Evolutionary conservation across 305 asterid genomes (phyloP), one percentile per base, ranked within the genome.

Genomic region (Petunia hybrid): DNA sequence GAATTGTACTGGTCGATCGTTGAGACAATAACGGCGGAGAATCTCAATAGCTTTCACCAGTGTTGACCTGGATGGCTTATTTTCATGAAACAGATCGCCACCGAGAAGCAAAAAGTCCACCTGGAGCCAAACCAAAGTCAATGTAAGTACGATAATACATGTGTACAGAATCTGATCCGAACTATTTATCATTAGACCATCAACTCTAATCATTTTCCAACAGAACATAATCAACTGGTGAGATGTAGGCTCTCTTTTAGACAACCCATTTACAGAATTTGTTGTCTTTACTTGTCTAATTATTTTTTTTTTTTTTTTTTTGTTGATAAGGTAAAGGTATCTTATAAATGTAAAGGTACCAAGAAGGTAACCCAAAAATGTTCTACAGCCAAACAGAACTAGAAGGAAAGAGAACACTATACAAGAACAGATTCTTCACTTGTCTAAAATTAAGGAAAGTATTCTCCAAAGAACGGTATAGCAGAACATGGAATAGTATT

Each of bases 71-170:
- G 98, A 94, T 78, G 99, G 99, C 86, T 94, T 96, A 84, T 96
- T 96, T 91, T 96, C 99, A 65, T 96, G 99, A 88, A 96, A 96
- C 48, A 96, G 91, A 89, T 96, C 99, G 22, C 99, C 98, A 35
- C 98, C 99, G 73, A 96, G 97, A 87, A 96, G 99, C 84, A 94
- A 80, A 82, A 96, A 86, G 83, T 94, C 98, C 86, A 94, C 98
- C 99, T 93, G 79, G 45, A 16, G 56, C 70, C 42, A 56, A 79
- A 65, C 48, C 65, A 46, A 78, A 53, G 73, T 12, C 59, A 76
- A 16, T 51, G 3, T 51, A 79, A 73, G 76, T 68, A 16, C 1
- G 56, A 16, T 22, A 22, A 42, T 68, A 68, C 76, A 43, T 42
- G 56, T 16, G 6, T 42, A 68, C 56, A 42, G 12, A 41, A 67